Base-by-base conservation (phyloP, 306 rosid species). In the Prunus campanulata region DNA sequence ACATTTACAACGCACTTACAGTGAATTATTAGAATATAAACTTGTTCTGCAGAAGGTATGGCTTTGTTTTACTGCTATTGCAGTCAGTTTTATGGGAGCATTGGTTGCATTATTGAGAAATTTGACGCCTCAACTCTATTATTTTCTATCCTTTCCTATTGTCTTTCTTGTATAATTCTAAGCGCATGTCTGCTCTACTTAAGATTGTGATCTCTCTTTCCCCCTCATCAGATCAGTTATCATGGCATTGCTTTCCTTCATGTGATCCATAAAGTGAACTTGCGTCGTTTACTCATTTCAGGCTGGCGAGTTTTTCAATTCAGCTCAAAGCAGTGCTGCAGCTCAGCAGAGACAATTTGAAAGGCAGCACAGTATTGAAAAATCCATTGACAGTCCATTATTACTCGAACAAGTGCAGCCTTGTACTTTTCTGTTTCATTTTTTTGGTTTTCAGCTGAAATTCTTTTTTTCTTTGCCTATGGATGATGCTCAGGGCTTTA, bases 41-140 rank as follows among this genome's bases (percentile, higher is more conserved):
- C 93, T 91, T 74, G 91, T 93, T 73, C 85, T 91, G 46, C 87
- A 91, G 82, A 90, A 91, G 97, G 97, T 90, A 78, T 68, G 71
- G 48, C 24, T 69, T 39, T 76, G 76, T 24, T 71, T 85, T 48
- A 77, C 74, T 65, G 39, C 35, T 57, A 22, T 55, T n/a, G 19
- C 2, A 24, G 42, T 57, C 18, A 52, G 30, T 30, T 60, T 27
- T 79, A 64, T 52, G 12, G 30, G 24, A 54, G 32, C 32, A 24
- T 35, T 64, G 54, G 57, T 48, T 25, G 39, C 46, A 50, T 62
- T 27, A 13, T 46, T 39, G 19, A 25, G 47, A 66, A 29, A 27
- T 55, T 48, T 2, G 3, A 8, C 35, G 72, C 20, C n/a, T 68
- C 20, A 14, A 46, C 56, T 30, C n/a, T 11, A 24, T 61, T 27